A percentile compares a stretch with the other conserved stretches of the same genome.
Conservation (phyloP, 2,329 filamentous ascomycete genomes). For the Stachybotrys echinatus region DNA sequence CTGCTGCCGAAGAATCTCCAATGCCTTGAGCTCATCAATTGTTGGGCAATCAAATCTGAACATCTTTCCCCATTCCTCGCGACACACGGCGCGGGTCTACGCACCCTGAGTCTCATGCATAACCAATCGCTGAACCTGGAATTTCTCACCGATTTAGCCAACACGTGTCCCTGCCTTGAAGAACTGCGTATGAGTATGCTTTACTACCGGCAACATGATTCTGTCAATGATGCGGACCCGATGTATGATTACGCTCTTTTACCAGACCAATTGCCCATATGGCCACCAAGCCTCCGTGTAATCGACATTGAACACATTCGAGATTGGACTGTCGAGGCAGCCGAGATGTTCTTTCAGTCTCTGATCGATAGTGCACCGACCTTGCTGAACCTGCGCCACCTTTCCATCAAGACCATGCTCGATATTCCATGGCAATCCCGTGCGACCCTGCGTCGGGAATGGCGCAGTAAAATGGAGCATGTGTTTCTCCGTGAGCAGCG, state of each 20-base stretch:
- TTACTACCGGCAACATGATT: conserved; percentile 66
- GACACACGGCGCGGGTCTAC: conserved; percentile 62
- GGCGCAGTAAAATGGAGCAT: conserved; percentile 64
- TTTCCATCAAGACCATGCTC: conserved; percentile 73
- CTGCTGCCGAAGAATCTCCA: conserved; percentile 61
- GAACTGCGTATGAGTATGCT: conserved; percentile 71
- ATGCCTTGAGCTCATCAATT: conserved; percentile 72
- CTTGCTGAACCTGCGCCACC: conserved; percentile 60
- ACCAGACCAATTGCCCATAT: conserved; percentile 62
- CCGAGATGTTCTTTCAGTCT: conserved; percentile 73
- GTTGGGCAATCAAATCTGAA: conserved; percentile 66
- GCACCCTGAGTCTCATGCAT: conserved; percentile 65
- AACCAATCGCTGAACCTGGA: conserved; percentile 73
- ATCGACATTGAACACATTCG: conserved; percentile 75
- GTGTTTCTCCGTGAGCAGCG: conserved; percentile 54
- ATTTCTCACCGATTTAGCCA: conserved; percentile 64
- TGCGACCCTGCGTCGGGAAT: conserved; percentile 71
- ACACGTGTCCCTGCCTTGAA: conserved; percentile 64
- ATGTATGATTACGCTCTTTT: conserved; percentile 66
- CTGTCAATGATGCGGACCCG: conserved; percentile 67
- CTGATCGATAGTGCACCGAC: conserved; percentile 65
- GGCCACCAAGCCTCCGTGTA: conserved; percentile 67
- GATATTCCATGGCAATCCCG: conserved; percentile 78
- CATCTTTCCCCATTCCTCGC: conserved; percentile 61
- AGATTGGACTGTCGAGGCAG: conserved; percentile 64